These are phyloP conservation scores for Iris macrosiphon DNA, from an alignment of 106 monocot species.

Conservation along the genomic window DNA sequence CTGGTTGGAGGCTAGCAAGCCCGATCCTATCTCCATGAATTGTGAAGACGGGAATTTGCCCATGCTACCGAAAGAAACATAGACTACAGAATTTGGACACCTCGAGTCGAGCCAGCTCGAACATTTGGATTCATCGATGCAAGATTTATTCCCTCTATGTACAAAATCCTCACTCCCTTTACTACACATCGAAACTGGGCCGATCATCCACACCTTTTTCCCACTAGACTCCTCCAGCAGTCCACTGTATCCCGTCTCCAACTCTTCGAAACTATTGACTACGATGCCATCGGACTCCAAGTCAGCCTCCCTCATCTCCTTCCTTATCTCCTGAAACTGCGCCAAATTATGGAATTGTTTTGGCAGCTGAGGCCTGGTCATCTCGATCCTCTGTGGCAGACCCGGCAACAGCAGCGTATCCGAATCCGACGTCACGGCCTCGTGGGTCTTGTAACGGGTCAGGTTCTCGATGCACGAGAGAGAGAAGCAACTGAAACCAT, in stretches of 20 bases:
- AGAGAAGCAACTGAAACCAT: no score
- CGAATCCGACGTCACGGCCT: no score
- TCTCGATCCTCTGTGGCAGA: no score
- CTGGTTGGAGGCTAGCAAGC: constrained; percentile 30
- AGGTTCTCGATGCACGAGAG: no score
- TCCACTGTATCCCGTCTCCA: constrained; percentile 28
- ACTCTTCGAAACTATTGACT: constrained; percentile 38
- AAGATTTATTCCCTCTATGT: constrained; percentile 23
- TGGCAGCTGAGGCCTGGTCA: no score
- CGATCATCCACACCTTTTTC: constrained; percentile 53
- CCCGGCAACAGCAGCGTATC: no score
- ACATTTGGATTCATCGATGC: constrained; percentile 10
- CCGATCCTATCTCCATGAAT: constrained; percentile 18
- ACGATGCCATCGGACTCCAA: constrained; percentile 28
- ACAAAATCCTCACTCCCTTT: constrained; percentile 4
- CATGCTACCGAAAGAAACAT: constrained; percentile 53
- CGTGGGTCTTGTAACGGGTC: no score
- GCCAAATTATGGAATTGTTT: no score
- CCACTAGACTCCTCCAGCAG: constrained; percentile 15
- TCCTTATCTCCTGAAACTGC: constrained; percentile 2
- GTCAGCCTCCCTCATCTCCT: constrained; percentile 11
- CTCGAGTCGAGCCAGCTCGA: constrained; percentile 37
- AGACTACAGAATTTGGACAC: constrained; percentile 32
- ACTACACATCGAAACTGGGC: constrained; percentile 41
- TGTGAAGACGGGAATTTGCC: background rate